These are phyloP conservation scores for Aphanomyces invadans DNA, from an alignment of 352 stramenopile genomes.

Conservation along the genomic window DNA sequence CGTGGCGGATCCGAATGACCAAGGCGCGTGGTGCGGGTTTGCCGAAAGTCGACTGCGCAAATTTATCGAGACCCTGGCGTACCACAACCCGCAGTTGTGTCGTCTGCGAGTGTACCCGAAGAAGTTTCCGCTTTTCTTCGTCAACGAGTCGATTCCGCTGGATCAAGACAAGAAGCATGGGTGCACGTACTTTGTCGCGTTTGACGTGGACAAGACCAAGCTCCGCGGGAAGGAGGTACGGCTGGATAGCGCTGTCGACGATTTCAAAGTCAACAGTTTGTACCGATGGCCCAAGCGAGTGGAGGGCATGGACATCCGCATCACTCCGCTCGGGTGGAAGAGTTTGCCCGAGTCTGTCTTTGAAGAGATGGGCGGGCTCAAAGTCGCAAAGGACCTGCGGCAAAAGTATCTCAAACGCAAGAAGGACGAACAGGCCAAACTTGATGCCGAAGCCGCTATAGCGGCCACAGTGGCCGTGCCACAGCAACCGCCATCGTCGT, in stretches of 20 bases:
- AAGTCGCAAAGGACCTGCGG: constrained; percentile 44
- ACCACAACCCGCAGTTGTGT: constrained; percentile 64
- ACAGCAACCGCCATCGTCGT: not conserved
- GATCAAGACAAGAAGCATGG: constrained; percentile 50
- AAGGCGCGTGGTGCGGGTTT: constrained; percentile 90
- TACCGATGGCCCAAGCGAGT: constrained; percentile 87
- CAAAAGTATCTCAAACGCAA: constrained; percentile 81
- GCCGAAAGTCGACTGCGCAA: constrained; percentile 91
- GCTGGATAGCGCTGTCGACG: constrained; percentile 80
- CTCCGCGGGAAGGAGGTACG: constrained; percentile 67
- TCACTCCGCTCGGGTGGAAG: constrained; percentile 83
- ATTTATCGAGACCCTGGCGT: constrained; percentile 80
- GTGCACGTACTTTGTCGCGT: constrained; percentile 78
- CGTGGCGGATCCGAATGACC: constrained; percentile 80
- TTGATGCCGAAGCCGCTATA: constrained; percentile 49
- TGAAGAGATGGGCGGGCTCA: constrained; percentile 73
- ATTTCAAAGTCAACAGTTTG: constrained; percentile 84
- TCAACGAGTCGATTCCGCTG: no score
- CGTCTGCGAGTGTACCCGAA: constrained; percentile 78
- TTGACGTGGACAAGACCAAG: constrained; percentile 75
- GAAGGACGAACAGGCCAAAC: constrained; percentile 50
- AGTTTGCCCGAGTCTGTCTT: constrained; percentile 75
- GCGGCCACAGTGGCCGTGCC: constrained; percentile 32
- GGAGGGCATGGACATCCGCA: constrained; percentile 74
- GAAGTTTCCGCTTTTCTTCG: constrained; percentile 69